These are phyloP conservation scores for Amanita rimosa DNA, from an alignment of 768 basidiomycete species.

Conservation along the genomic window DNA sequence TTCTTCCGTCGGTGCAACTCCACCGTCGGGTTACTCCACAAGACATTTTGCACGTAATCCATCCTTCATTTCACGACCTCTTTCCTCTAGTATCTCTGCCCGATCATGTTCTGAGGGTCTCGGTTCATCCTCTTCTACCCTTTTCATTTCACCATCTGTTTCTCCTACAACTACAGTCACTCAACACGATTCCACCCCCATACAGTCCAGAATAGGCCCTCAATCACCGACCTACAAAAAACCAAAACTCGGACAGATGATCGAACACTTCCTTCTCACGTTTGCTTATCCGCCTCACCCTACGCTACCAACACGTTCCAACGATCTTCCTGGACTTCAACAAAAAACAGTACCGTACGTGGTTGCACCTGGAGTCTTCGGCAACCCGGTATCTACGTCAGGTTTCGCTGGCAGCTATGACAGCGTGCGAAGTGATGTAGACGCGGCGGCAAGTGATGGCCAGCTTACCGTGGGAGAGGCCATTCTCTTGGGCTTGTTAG, in stretches of 20 bases:
- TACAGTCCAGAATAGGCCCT: not conserved
- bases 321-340: not conserved
- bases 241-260: slow-evolving; percentile 23
- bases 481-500: slow-evolving; percentile 18
- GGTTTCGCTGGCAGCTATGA: not conserved
- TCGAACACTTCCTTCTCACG: slow-evolving; percentile 26
- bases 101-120: not conserved
- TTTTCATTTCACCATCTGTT: slow-evolving; percentile 3
- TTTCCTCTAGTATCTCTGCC: not conserved
- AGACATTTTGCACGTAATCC: not conserved
- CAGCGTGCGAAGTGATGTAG: not conserved
- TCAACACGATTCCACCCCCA: not conserved
- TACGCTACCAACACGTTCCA: not conserved
- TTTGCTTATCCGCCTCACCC: slow-evolving; percentile 19
- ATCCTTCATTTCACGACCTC: not conserved
- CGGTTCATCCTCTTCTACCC: not conserved
- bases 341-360: slow-evolving; percentile 14
- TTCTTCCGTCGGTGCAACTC: not conserved
- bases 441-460: not conserved
- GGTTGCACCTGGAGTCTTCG: slow-evolving; percentile 13
- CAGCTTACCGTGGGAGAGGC: slow-evolving; percentile 17
- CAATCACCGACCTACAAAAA: slow-evolving; percentile 10
- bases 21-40: not conserved
- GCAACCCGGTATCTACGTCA: not conserved
- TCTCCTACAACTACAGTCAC: not conserved